Evolutionary conservation across 768 basidiomycete species (phyloP).

Genomic region (Strobilomyces dryophilus): DNA sequence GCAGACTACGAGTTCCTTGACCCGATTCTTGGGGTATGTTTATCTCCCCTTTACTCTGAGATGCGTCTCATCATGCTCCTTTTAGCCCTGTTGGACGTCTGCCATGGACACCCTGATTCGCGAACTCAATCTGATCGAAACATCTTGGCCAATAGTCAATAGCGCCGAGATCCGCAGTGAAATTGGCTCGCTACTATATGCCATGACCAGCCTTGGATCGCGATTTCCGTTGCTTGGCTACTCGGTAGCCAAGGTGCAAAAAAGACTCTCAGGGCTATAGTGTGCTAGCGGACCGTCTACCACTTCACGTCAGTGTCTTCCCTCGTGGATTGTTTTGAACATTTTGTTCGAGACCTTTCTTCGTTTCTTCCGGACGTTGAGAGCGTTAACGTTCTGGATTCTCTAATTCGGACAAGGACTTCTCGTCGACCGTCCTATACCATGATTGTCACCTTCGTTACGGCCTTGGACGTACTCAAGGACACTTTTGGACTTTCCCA

Average conservation of each 20-base stretch:
- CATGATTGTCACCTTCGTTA: constrained; percentile 22
- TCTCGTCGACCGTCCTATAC: constrained; percentile 8
- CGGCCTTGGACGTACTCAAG: constrained; percentile 18
- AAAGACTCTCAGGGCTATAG: constrained; percentile 29
- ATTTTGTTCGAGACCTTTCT: neutral
- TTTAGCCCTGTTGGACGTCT: constrained; percentile 67
- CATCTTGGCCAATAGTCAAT: constrained; percentile 59
- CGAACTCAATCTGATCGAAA: constrained; percentile 60
- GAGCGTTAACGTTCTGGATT: constrained; percentile 6
- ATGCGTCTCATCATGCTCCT: constrained; percentile 3
- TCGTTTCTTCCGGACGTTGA: constrained; percentile 1
- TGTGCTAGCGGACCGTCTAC: constrained; percentile 3
- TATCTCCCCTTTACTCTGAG: neutral
- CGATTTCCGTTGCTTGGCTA: constrained; percentile 55
- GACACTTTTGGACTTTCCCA: constrained; percentile 21
- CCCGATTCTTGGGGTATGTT: constrained; percentile 68
- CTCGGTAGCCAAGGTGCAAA: constrained; percentile 29
- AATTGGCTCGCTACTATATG: constrained; percentile 55
- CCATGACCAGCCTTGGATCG: constrained; percentile 57
- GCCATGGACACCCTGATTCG: constrained; percentile 64
- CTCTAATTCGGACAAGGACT: constrained; percentile 7
- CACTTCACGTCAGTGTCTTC: neutral
- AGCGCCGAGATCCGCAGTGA: constrained; percentile 58
- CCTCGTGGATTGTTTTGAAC: constrained; percentile 13
- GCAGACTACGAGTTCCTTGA: constrained; percentile 70